phyloP scores from a whole-genome alignment of 2,329 filamentous ascomycete genomes.

The Cladosporium colombiae region DNA sequence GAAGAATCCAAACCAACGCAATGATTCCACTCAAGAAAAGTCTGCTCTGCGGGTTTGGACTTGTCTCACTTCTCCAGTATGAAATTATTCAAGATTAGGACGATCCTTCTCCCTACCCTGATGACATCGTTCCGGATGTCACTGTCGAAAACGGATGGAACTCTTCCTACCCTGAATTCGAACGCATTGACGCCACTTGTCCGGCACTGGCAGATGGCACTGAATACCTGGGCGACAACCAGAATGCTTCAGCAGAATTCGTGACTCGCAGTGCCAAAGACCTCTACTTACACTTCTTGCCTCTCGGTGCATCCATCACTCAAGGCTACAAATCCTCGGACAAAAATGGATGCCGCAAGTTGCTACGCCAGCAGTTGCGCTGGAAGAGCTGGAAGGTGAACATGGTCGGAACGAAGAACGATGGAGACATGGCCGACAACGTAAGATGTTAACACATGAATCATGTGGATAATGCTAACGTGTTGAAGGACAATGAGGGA shows the following conservation, averaged over 20 bases:
- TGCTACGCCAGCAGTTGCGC: neutral
- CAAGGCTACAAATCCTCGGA: neutral
- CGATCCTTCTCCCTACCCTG: neutral
- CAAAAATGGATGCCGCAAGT: conserved; percentile 3
- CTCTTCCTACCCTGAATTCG: neutral
- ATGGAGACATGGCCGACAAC: neutral
- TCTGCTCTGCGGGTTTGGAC: neutral
- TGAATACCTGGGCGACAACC: neutral
- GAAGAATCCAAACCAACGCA: too few relatives aligned
- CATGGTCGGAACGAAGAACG: neutral
- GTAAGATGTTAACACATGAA: neutral
- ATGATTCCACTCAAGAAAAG: neutral
- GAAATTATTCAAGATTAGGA: neutral
- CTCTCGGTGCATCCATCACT: conserved; percentile 4
- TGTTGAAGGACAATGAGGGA: neutral
- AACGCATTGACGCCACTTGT: neutral
- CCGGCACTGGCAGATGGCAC: neutral
- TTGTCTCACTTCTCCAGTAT: neutral
- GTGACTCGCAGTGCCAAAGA: neutral
- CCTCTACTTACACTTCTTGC: conserved; percentile 1
- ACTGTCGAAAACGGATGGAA: neutral
- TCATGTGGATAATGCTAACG: neutral
- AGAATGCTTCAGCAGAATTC: neutral
- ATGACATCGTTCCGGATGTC: neutral
- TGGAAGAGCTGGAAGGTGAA: neutral